A percentile compares a stretch with the other conserved stretches of the same genome.
Conservation (phyloP, 495 filamentous ascomycete species). For the Aspergillus cristatus region DNA sequence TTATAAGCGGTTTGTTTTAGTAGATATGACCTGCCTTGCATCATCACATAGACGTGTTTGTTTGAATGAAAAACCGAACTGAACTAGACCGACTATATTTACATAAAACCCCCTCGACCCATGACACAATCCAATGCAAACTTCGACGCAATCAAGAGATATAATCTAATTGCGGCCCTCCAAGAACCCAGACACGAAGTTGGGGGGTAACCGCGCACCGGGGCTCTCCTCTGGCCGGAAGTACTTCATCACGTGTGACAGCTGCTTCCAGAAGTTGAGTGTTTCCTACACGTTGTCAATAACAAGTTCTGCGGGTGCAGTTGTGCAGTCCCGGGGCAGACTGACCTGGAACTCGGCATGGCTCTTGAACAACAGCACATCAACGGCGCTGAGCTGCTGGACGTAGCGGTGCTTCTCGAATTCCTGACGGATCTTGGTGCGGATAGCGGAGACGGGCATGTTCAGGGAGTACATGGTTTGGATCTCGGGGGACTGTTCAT, state of each 20-base stretch:
- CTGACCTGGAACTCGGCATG: conserved; percentile 80
- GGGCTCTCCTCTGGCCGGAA: conserved; percentile 86
- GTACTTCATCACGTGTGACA: conserved; percentile 93
- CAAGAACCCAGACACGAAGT: conserved; percentile 88
- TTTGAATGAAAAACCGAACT: conserved; percentile 7
- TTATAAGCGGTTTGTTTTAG: background rate
- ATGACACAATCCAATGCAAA: too few relatives aligned
- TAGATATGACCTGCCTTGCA: background rate
- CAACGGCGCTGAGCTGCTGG: conserved; percentile 75
- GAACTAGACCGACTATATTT: conserved; percentile 35
- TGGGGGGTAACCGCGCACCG: conserved; percentile 64
- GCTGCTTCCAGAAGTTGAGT: conserved; percentile 98
- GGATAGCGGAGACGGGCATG: conserved; percentile 77
- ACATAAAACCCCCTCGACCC: conserved; percentile 29
- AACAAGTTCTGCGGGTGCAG: background rate
- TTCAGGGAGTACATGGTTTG: conserved; percentile 92
- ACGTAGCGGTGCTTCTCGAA: conserved; percentile 95
- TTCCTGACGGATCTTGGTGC: conserved; percentile 92
- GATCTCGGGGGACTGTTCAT: conserved; percentile 77
- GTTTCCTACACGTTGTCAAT: conserved; percentile 59
- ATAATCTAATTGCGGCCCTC: conserved; percentile 49
- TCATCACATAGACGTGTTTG: background rate
- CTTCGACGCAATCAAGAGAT: conserved; percentile 10
- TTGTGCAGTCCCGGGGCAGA: too few relatives aligned
- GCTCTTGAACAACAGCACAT: conserved; percentile 80